Conservation (phyloP, 176 grass and related monocot species). For the Oryza longistaminata region DNA sequence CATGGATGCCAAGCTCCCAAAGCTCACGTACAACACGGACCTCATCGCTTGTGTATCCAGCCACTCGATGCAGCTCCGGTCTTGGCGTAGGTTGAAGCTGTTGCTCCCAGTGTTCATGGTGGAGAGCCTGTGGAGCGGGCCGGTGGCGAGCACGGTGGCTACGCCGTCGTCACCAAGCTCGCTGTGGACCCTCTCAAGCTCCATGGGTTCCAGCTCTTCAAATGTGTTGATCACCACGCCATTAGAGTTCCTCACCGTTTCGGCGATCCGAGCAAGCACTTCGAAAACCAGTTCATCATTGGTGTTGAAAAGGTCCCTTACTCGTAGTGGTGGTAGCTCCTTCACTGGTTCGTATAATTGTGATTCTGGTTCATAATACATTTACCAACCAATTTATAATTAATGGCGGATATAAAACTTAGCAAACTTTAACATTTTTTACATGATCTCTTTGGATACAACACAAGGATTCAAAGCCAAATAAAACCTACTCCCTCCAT, state of each 20-base stretch:
- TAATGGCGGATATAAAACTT: no score
- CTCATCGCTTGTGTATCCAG: not conserved
- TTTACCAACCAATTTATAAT: not conserved
- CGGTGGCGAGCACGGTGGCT: not conserved
- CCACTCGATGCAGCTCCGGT: conserved; percentile 32
- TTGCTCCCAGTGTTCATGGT: not conserved
- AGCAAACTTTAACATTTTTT: no score
- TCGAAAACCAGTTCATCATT: not conserved
- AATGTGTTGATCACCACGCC: conserved; percentile 37
- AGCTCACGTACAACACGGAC: conserved; percentile 49
- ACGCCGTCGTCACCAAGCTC: not conserved
- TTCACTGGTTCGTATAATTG: conserved; percentile 11
- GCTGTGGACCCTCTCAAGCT: not conserved
- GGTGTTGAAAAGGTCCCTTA: conserved; percentile 26
- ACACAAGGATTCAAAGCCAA: no score
- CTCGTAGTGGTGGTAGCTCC: conserved; percentile 34
- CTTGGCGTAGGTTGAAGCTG: not conserved
- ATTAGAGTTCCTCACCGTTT: not conserved
- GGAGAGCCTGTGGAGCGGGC: conserved; percentile 46
- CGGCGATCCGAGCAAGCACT: not conserved
- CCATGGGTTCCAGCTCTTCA: not conserved
- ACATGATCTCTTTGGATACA: no score
- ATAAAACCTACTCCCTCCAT: no score
- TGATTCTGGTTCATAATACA: not conserved
- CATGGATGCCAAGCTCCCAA: conserved; percentile 42